Base-by-base conservation (phyloP, 257 asterid genomes). In the Mitragyna speciosa region DNA sequence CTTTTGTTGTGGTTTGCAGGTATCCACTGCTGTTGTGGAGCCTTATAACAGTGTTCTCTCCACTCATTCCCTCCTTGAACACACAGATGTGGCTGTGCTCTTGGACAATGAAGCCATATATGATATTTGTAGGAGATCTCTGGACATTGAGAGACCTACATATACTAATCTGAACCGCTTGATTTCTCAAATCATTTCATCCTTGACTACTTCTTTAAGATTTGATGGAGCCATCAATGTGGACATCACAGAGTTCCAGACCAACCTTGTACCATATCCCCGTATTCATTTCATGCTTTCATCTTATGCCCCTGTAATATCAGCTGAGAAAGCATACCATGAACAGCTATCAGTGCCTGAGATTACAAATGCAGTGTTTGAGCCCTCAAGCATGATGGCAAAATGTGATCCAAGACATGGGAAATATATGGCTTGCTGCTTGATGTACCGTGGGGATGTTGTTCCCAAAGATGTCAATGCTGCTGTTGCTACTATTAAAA, bases 251-350 rank as follows among this genome's bases (percentile, higher is more conserved):
- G 98, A 94, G 84, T 94, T 94, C 85, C 98, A 94, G 82, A 94
- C 98, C 78, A 94, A 94, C 87, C 98, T 94, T 73, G 98, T 94
- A 14, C 98, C 96, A 10, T 94, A 94, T 78, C 98, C 98, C 12
- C 98, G 98, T 49, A 94, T 94, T 70, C 97, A 94, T 83, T 94
- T 94, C 89, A 94, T 92, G 97, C 95, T 94, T 82, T 94, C 98
- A n/a, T 94, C 98, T 1, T 94, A 94, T 81, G 98, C 97, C 72
- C 98, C 98, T 3, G 98, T 94, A 28, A 92, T 94, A 86, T 94
- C 97, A 58, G 92, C 98, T 49, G 97, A 85, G 24, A 94, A 94
- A 82, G 98, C 98, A 67, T 94, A 87, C 86, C 98, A 92, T 45
- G 97, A 92, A 85, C 98, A 92, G 81, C 88, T 94, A 31, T 94